These are phyloP conservation scores for Colletotrichum spaethianum DNA, from an alignment of 2,329 filamentous ascomycete genomes.

Conservation along the genomic window DNA sequence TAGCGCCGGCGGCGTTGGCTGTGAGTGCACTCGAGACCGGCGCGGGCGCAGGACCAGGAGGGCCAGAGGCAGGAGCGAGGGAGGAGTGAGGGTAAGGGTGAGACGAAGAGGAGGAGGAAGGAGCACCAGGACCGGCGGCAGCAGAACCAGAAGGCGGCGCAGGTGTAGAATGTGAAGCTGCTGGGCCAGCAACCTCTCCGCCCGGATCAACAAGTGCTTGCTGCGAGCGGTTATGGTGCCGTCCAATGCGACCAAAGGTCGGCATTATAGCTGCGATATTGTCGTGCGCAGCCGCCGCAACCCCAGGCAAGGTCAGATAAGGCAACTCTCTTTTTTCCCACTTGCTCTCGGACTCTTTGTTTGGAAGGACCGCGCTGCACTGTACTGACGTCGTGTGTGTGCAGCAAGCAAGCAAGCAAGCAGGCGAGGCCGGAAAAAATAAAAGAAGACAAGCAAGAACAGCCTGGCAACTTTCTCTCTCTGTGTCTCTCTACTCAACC, in stretches of 20 bases:
- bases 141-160: slow-evolving; percentile 28
- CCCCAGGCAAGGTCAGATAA: slow-evolving; percentile 5
- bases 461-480: slow-evolving; percentile 2
- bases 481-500: neutral
- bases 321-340: neutral
- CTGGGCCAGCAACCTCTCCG: slow-evolving; percentile 47
- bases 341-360: slow-evolving; percentile 1
- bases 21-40: slow-evolving; percentile 41
- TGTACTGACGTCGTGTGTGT: slow-evolving; percentile 8
- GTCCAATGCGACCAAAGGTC: slow-evolving; percentile 68
- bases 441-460: slow-evolving; percentile 5
- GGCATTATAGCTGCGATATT: slow-evolving; percentile 58
- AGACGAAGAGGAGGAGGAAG: slow-evolving; percentile 38
- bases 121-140: slow-evolving; percentile 37
- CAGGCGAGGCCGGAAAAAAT: neutral
- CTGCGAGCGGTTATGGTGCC: slow-evolving; percentile 71
- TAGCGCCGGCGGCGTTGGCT: slow-evolving; percentile 46
- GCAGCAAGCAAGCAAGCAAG: slow-evolving; percentile 8
- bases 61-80: slow-evolving; percentile 29
- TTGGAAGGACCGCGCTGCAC: neutral
- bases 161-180: slow-evolving; percentile 39
- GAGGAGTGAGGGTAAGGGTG: slow-evolving; percentile 17
- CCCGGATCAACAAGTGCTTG: slow-evolving; percentile 65
- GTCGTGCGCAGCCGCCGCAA: slow-evolving; percentile 35
- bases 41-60: slow-evolving; percentile 41